Base-by-base conservation (phyloP, 177 flowering plant species). In the Tripterygium wilfordii region DNA sequence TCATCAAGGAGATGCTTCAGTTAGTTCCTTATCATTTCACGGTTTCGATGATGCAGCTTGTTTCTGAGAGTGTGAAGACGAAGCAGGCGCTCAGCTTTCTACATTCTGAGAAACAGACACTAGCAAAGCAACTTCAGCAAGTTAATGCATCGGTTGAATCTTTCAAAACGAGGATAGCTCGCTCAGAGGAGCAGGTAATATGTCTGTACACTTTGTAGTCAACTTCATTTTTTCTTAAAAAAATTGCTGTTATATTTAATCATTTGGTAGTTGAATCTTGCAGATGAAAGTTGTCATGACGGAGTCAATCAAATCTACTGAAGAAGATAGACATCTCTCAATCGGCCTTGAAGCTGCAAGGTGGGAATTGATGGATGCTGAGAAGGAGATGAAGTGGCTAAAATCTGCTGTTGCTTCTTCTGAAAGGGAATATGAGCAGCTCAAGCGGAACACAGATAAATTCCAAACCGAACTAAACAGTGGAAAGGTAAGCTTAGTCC, bases 61-160 rank as follows among this genome's bases (percentile, higher is more conserved):
- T 92, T 37, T 92, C 96, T 36, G 96, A 88, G 65, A 88, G 95
- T 70, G 96, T 88, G 50, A 86, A 84, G 74, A 62, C 80, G 54
- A 88, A 82, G 64, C 95, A 88, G 41, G 74, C 79, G 24, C 84
- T 82, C 27, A 77, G 56, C 51, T 29, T 48, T 57, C 71, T 88
- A 26, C 64, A 72, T 12, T 66, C 77, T 49, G 98, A 92, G 68
- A 92, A 92, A 64, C 85, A 84, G 42, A 68, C 70, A 3, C 45
- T 84, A 37, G 61, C 64, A 42, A 86, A 80, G 58, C 84, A 88
- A 58, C 88, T 86, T 51, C 82, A 82, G 66, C 89, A 75, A 56
- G 68, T 69, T 12, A 80, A 78, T 53, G 49, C 77, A 42, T 68
- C 81, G 10, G 35, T 84, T 1, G 91, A 86, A 49, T 66, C 86